Percentiles rank a stretch among this genome's conserved stretches.
These are phyloP conservation scores for Daldinia grandis DNA, from an alignment of 495 filamentous ascomycete species.

Conservation along the genomic window DNA sequence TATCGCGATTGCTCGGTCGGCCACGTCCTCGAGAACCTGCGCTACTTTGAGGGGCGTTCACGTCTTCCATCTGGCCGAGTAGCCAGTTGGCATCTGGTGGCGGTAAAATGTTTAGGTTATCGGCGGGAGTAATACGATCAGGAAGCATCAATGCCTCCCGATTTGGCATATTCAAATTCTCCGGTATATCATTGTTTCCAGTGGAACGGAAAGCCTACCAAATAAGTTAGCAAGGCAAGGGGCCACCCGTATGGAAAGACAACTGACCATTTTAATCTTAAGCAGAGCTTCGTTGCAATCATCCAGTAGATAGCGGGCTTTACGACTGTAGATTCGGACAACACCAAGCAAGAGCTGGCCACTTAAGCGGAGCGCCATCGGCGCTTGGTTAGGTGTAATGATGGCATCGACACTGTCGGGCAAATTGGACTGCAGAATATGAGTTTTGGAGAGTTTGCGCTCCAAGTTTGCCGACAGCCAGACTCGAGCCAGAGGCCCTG, in stretches of 20 bases:
- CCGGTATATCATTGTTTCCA: constrained; percentile 81
- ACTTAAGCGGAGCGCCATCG: constrained; percentile 92
- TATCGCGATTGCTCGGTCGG: constrained; percentile 70
- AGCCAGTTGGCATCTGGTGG: constrained; percentile 79
- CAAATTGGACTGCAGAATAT: constrained; percentile 91
- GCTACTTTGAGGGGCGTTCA: constrained; percentile 55
- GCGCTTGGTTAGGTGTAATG: constrained; percentile 90
- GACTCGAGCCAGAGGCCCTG: constrained; percentile 94
- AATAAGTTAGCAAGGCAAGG: constrained; percentile 45
- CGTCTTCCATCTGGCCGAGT: constrained; percentile 69
- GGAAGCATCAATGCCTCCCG: constrained; percentile 80
- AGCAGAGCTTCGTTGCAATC: constrained; percentile 96
- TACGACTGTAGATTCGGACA: constrained; percentile 95
- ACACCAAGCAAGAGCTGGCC: constrained; percentile 95
- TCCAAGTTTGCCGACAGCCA: constrained; percentile 98
- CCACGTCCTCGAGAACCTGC: constrained; percentile 57
- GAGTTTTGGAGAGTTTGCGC: constrained; percentile 94
- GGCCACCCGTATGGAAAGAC: constrained; percentile 16
- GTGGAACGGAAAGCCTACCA: constrained; percentile 77
- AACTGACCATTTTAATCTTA: constrained; percentile 94
- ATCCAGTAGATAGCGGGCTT: constrained; percentile 93
- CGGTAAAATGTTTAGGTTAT: constrained; percentile 72
- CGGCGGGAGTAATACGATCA: constrained; percentile 87
- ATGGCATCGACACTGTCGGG: constrained; percentile 93
- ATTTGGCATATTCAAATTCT: constrained; percentile 66